Conservation (phyloP, 1,284 basidiomycete genomes). For the Cutaneotrichosporon daszewskae region DNA sequence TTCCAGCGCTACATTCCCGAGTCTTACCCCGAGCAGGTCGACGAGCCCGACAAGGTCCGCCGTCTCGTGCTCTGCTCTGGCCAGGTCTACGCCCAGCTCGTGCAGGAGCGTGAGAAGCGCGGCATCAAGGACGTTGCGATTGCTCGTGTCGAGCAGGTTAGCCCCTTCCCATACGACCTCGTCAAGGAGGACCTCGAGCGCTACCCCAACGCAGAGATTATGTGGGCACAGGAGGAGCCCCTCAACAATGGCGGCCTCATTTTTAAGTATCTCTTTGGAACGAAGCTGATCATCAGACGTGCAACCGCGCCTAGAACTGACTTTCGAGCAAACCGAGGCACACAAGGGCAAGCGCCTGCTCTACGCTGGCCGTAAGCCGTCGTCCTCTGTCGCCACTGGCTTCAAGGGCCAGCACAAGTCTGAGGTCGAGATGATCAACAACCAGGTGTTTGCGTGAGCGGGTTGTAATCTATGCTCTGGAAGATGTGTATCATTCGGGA, state of each 20-base stretch:
- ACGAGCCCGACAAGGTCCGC: conserved; percentile 76
- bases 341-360: conserved; percentile 83
- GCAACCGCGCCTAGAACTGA: conserved; percentile 75
- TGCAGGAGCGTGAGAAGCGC: conserved; percentile 81
- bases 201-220: conserved; percentile 87
- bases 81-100: conserved; percentile 86
- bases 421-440: conserved; percentile 69
- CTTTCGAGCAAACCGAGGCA: conserved; percentile 71
- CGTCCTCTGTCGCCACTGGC: conserved; percentile 59
- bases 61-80: conserved; percentile 86
- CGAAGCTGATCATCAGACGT: conserved; percentile 56
- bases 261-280: neutral
- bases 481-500: too few relatives aligned
- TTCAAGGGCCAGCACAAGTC: conserved; percentile 67
- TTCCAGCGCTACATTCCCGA: conserved; percentile 96
- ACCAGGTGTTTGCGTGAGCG: conserved; percentile 48
- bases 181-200: conserved; percentile 85
- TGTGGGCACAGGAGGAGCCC: conserved; percentile 84
- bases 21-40: conserved; percentile 64
- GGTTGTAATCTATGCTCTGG: too few relatives aligned
- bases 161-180: conserved; percentile 92
- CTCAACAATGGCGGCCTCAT: conserved; percentile 85
- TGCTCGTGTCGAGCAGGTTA: conserved; percentile 88
- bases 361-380: conserved; percentile 81
- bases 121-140: conserved; percentile 91